Evolutionary conservation across 108 stramenopile genomes (phyloP).

Genomic region (Mediolabrus comicus): DNA sequence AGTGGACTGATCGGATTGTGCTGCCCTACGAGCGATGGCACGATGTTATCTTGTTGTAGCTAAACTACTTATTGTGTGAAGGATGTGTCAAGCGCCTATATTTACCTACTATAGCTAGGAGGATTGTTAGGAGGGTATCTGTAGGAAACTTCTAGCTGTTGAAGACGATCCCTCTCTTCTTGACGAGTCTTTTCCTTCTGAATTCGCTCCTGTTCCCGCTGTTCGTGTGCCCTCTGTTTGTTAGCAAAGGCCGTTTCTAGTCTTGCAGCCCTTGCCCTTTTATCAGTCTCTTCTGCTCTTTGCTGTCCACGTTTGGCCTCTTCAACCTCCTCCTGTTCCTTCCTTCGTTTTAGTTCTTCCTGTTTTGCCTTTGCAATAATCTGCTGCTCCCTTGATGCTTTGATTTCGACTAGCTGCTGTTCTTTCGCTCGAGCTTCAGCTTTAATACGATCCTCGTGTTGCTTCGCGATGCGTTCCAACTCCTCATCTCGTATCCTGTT

Average conservation of each 20-base stretch:
- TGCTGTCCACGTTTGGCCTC: conserved; percentile 17
- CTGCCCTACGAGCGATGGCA: conserved; percentile 50
- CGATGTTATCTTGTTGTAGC: conserved; percentile 35
- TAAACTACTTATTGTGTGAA: not conserved
- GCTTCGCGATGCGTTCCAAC: conserved; percentile 26
- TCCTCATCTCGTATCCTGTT: conserved; percentile 35
- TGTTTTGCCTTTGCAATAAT: conserved; percentile 34
- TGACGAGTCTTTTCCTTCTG: not conserved
- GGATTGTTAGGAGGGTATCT: not conserved
- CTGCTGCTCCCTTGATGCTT: conserved; percentile 39
- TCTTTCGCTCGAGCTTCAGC: conserved; percentile 23
- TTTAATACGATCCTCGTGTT: conserved; percentile 28
- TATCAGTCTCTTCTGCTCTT: conserved; percentile 26
- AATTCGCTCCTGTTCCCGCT: not conserved
- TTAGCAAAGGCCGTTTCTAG: conserved; percentile 1
- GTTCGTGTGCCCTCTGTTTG: not conserved
- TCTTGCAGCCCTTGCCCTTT: not conserved
- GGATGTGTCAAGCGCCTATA: too few species aligned
- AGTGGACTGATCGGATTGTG: conserved; percentile 44
- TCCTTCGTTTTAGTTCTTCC: conserved; percentile 7
- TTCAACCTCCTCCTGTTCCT: conserved; percentile 24
- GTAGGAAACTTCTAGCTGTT: not conserved
- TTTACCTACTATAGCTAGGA: not conserved
- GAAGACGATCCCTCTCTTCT: not conserved
- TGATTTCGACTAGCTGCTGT: conserved; percentile 39